Evolutionary conservation across 2,329 filamentous ascomycete genomes (phyloP).

Genomic region (Mollisiaceae sp.): DNA sequence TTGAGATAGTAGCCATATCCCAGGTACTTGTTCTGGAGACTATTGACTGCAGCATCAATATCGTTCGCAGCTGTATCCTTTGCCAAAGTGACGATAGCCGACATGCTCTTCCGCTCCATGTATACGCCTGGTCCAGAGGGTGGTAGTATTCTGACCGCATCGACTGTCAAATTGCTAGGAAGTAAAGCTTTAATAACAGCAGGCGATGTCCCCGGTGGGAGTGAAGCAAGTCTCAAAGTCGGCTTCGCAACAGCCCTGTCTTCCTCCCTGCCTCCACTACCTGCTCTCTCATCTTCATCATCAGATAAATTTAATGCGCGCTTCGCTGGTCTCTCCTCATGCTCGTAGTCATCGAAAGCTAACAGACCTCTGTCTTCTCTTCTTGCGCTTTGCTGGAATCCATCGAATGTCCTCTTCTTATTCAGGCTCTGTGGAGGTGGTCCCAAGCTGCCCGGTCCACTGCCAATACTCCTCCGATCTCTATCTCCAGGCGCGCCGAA

Average conservation of each 20-base stretch:
- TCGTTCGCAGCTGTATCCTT: constrained; percentile 82
- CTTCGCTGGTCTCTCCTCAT: constrained; percentile 34
- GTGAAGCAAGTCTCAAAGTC: constrained; percentile 63
- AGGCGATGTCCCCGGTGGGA: constrained; percentile 65
- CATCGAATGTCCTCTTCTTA: constrained; percentile 60
- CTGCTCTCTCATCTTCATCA: constrained; percentile 47
- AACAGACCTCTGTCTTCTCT: constrained; percentile 41
- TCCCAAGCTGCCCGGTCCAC: constrained; percentile 67
- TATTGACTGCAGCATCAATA: constrained; percentile 79
- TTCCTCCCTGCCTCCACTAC: constrained; percentile 51
- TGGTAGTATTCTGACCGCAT: constrained; percentile 74
- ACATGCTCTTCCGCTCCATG: constrained; percentile 71
- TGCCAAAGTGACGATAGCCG: constrained; percentile 81
- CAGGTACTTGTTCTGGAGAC: constrained; percentile 81
- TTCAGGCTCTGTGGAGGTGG: constrained; percentile 54
- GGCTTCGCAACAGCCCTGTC: constrained; percentile 63
- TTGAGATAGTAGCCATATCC: constrained; percentile 84
- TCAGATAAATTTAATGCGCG: constrained; percentile 43
- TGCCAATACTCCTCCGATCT: constrained; percentile 50
- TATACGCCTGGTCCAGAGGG: constrained; percentile 52
- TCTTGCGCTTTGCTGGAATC: constrained; percentile 46
- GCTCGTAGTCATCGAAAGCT: constrained; percentile 42
- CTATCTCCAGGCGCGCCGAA: constrained; percentile 23
- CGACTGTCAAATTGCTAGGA: constrained; percentile 65
- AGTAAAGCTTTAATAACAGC: constrained; percentile 65